Evolutionary conservation across 441 rosid genomes (phyloP).

Genomic region (Pelargonium fulgidum): DNA sequence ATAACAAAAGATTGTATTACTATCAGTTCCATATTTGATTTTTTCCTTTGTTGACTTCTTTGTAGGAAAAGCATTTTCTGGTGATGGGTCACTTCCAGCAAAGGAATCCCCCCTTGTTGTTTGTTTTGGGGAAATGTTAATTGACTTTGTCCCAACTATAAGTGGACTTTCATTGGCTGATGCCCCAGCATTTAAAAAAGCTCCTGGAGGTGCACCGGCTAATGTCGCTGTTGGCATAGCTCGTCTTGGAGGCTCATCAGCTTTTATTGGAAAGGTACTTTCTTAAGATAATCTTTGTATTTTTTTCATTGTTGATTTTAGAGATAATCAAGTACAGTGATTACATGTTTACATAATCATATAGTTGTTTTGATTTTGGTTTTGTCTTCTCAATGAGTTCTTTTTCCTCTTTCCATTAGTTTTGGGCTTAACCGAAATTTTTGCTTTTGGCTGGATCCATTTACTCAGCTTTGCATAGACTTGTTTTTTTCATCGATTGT

Average conservation of each 20-base stretch:
- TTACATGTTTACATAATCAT: neutral
- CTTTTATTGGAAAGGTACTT: conserved; percentile 80
- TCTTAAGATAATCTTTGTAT: neutral
- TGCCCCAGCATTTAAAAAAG: conserved; percentile 83
- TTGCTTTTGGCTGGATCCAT: neutral
- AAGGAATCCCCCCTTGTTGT: conserved; percentile 56
- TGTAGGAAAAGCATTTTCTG: conserved; percentile 48
- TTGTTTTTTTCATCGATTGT: neutral
- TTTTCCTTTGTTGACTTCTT: neutral
- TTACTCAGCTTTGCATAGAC: neutral
- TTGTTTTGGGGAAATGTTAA: conserved; percentile 92
- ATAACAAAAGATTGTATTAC: no score
- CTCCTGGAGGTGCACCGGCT: conserved; percentile 98
- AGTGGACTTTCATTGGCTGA: conserved; percentile 79
- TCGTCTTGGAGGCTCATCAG: conserved; percentile 91
- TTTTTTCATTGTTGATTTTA: neutral
- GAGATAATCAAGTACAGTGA: neutral
- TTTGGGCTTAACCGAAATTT: neutral
- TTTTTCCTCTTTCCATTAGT: neutral
- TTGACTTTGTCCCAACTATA: conserved; percentile 82
- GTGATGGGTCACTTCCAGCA: conserved; percentile 37
- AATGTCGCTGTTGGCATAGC: conserved; percentile 98
- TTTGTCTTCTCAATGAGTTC: neutral
- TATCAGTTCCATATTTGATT: no score
- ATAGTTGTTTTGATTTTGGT: neutral